These are phyloP conservation scores for Daldinia loculata DNA, from an alignment of 495 filamentous ascomycete species.

Conservation along the genomic window DNA sequence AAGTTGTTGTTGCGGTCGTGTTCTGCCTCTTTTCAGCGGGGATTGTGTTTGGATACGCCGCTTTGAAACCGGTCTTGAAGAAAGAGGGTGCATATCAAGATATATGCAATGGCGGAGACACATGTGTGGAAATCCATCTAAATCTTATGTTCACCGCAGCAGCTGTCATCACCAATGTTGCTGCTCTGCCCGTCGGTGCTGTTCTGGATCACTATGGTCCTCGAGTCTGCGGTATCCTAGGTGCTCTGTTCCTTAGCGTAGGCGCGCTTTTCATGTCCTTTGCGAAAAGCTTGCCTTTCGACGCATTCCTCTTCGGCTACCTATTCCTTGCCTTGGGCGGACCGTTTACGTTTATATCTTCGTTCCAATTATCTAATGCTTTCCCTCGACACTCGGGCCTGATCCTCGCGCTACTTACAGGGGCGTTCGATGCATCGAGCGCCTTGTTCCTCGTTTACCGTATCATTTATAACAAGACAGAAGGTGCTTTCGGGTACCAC, in stretches of 20 bases:
- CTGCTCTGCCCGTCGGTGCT: conserved; percentile 83
- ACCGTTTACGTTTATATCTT: conserved; percentile 89
- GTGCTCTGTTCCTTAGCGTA: conserved; percentile 71
- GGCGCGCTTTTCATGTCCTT: conserved; percentile 77
- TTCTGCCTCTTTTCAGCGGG: conserved; percentile 87
- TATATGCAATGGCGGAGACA: conserved; percentile 65
- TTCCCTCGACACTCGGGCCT: conserved; percentile 87
- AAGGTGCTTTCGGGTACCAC: conserved; percentile 67
- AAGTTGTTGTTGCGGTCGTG: conserved; percentile 71
- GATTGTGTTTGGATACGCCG: conserved; percentile 84
- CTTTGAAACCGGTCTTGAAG: conserved; percentile 83
- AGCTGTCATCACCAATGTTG: conserved; percentile 83
- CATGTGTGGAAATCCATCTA: conserved; percentile 78
- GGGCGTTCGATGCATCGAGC: conserved; percentile 88
- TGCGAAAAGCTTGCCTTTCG: conserved; percentile 68
- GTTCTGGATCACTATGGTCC: conserved; percentile 87
- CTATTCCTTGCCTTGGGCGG: conserved; percentile 84
- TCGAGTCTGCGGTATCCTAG: conserved; percentile 76
- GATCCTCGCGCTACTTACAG: conserved; percentile 84
- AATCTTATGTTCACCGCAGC: conserved; percentile 95
- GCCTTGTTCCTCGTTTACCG: conserved; percentile 90
- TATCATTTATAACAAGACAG: conserved; percentile 71
- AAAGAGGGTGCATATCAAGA: conserved; percentile 76
- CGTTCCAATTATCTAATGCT: conserved; percentile 91
- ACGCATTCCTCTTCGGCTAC: conserved; percentile 82